Percentiles rank a stretch among this genome's conserved stretches.
phyloP scores from a whole-genome alignment of 257 asterid species.

The Przewalskia tangutica region DNA sequence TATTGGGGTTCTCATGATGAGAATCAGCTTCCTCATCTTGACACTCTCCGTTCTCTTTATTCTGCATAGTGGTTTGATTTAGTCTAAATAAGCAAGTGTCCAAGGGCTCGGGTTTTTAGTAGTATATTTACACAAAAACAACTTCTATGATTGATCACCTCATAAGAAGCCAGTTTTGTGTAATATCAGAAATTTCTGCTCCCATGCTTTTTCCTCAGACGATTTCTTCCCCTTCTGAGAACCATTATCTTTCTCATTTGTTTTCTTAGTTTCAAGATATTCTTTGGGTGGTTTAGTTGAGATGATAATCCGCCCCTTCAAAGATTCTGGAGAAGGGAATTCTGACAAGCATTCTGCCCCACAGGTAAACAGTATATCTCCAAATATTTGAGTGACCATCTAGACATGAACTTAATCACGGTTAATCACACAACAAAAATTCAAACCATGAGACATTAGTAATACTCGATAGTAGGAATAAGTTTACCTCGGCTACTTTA shows the following conservation, averaged over 20 bases:
- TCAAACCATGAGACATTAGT: no score
- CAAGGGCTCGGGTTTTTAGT: neutral
- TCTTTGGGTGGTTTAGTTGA: conserved; percentile 80
- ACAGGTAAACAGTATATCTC: conserved; percentile 32
- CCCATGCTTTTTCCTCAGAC: conserved; percentile 50
- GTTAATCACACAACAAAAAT: neutral
- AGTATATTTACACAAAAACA: neutral
- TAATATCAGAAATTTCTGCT: conserved; percentile 31
- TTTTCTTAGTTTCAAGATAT: conserved; percentile 34
- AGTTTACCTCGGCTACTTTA: conserved; percentile 57
- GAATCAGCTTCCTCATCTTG: conserved; percentile 33
- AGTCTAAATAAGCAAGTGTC: neutral
- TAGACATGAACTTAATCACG: conserved; percentile 10
- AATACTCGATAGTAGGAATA: neutral
- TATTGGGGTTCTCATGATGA: conserved; percentile 13
- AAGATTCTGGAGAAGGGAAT: conserved; percentile 64
- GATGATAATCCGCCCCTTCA: conserved; percentile 42
- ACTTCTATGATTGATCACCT: conserved; percentile 12
- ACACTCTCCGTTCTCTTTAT: conserved; percentile 19
- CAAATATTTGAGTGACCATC: conserved; percentile 55
- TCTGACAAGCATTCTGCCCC: conserved; percentile 34
- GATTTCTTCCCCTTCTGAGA: conserved; percentile 20
- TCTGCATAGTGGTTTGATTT: conserved; percentile 5
- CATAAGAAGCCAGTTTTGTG: neutral
- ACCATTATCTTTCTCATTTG: conserved; percentile 17